Evolutionary conservation across 768 basidiomycete genomes (phyloP), one percentile per base, ranked within the genome.

Genomic region (Naganishia vishniacii): DNA sequence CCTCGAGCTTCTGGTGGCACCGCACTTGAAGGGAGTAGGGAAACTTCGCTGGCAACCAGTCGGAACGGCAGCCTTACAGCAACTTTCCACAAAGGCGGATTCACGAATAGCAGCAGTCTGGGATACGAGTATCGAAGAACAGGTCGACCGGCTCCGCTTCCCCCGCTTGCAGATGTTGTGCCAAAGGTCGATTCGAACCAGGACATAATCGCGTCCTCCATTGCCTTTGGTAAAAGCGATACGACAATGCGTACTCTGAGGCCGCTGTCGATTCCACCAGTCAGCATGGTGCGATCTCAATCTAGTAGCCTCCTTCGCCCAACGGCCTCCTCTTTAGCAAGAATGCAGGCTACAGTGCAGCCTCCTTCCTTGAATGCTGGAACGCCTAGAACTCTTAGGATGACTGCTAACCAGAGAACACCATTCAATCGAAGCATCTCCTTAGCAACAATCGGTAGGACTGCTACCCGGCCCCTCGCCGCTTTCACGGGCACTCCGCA

Each of bases 271-370:
- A 23, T 26, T 23, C 53, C 34, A 25, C 53, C 53, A 18, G 37
- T 34, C 20, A 26, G 32, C 20, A 56, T 56, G 6, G n/a, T 29
- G 15, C 31, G 20, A 41, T 41, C 53, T 6, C 37, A 56, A 15
- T 56, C 53, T 26, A 56, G 53, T 26, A 56, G 26, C 15, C 53
- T 56, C 1, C 37, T 56, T 2, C 53, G 53, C 9, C 53, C 53
- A 16, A 56, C 53, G 18, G 53, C 53, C 18, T 56, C 53, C 2
- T 56, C 53, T 1, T 40, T 56, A n/a, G 53, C 53, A 26, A 56
- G 53, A 16, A 56, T 56, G 53, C 53, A 56, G 40, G 53, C 53
- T 41, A 56, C 53, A 3, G 37, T 56, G 12, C 53, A 34, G 37
- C 53, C 53, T 7, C 53, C 53, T 25, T 41, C 53, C 16, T n/a